phyloP scores from a whole-genome alignment of 2,329 filamentous ascomycete genomes.

The Alternaria atra region DNA sequence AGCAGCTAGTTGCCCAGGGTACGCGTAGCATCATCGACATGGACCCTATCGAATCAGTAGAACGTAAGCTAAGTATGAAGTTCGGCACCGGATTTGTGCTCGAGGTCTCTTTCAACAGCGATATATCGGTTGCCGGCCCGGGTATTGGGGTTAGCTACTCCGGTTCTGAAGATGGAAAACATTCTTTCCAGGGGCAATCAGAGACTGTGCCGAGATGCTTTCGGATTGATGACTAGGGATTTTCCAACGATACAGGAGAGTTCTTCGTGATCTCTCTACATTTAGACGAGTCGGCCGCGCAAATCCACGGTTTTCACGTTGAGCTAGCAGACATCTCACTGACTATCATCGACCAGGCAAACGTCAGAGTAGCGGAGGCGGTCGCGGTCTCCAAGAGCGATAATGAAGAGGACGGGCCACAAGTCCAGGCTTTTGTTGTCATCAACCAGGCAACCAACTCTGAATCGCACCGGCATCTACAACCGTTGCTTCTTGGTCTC shows the following conservation, averaged over 20 bases:
- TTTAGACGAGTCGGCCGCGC: not conserved
- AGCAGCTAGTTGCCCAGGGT: not conserved
- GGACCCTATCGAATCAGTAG: not conserved
- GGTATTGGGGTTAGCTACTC: not conserved
- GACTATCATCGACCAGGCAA: not conserved
- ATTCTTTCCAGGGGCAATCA: not conserved
- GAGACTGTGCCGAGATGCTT: not conserved
- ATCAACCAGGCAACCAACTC: not conserved
- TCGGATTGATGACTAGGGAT: not conserved
- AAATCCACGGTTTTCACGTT: not conserved
- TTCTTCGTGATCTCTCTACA: not conserved
- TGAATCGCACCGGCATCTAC: not conserved
- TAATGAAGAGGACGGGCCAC: not conserved
- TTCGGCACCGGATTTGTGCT: not conserved
- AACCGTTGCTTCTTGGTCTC: not conserved
- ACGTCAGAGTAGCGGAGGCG: not conserved
- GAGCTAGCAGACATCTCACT: not conserved
- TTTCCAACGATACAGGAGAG: not conserved
- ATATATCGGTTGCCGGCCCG: not conserved
- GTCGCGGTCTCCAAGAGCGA: not conserved
- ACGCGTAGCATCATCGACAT: not conserved
- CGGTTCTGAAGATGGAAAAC: not conserved
- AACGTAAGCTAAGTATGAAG: not conserved
- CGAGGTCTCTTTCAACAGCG: not conserved
- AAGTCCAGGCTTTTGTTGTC: not conserved